Evolutionary conservation across 108 stramenopile genomes (phyloP), one percentile per base, ranked within the genome.

Genomic region (Cyclotella distinguenda): DNA sequence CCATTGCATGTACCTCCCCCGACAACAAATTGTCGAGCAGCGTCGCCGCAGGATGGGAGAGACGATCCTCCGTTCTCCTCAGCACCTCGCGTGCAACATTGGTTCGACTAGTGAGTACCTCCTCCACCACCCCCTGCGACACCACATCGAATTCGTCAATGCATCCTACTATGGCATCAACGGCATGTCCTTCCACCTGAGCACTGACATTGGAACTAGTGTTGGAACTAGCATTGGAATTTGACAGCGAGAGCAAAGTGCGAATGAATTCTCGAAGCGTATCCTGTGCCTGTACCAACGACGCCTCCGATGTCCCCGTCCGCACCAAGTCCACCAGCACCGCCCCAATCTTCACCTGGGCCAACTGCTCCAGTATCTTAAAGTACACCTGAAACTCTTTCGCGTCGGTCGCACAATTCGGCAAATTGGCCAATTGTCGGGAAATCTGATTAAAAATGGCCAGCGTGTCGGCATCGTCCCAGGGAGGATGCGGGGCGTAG

Each of bases 401-500:
- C n/a, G 27, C 23, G 22, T 19, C 7, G 33, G 46, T 4, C 12
- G 65, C 42, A 11, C 12, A 74, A 60, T 84, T 74, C 40, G 83
- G 60, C n/a, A 94, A 75, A 69, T 84, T 90, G 1, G 69, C 86
- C 30, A 94, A 51, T 57, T 91, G 90, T 6, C 82, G 84, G 21
- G 88, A 79, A 34, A 87, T 81, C 53, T 88, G 86, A 21, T 67
- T 52, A 48, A 91, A 94, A 11, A 94, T 78, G 3, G 67, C 56
- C 13, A 90, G 34, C 9, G 85, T 83, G 62, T 91, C 86, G 16
- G 53, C 31, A 10, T 83, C 72, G 45, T 78, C 75, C 83, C 84
- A 94, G 16, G 93, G 93, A 11, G 87, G 84, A 9, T 86, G 79
- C 6, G 93, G 93, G 4, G 90, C 93, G 68, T 87, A 91, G n/a